Conservation (phyloP, 495 filamentous ascomycete genomes). For the Hyaloscypha bicolor region DNA sequence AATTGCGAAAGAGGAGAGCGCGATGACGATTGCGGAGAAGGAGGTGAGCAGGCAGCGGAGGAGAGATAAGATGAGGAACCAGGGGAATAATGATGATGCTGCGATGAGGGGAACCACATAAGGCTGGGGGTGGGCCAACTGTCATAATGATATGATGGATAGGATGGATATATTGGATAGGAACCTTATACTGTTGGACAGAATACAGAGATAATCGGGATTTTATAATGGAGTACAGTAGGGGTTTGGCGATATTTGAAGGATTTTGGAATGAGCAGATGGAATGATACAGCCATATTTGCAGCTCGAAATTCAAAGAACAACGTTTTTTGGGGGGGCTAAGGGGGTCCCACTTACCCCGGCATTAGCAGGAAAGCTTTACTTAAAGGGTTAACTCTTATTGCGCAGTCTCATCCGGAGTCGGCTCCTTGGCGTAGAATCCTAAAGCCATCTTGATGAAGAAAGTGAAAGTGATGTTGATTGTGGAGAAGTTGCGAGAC, state of each 20-base stretch:
- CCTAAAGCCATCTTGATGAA: no score
- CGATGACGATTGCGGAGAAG: background rate
- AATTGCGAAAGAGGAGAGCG: background rate
- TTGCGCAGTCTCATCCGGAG: background rate
- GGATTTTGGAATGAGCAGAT: background rate
- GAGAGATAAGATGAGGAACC: background rate
- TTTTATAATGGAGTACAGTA: background rate
- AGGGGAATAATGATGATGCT: background rate
- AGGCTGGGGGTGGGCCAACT: background rate
- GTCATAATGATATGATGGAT: background rate
- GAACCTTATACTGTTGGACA: background rate
- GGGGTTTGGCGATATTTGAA: background rate
- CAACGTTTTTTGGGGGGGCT: no score
- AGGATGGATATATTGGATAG: background rate
- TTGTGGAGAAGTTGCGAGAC: no score
- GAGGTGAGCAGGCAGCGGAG: background rate
- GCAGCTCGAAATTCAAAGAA: background rate
- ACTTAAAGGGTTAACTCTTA: background rate
- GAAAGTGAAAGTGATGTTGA: no score
- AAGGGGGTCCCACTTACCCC: background rate
- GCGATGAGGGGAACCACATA: background rate
- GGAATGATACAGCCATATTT: background rate
- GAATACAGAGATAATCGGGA: background rate
- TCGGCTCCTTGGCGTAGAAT: background rate
- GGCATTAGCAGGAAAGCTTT: background rate